A percentile compares a stretch with the other conserved stretches of the same genome.
These are phyloP conservation scores for Suillus sp. DNA, from an alignment of 768 basidiomycete species.

Conservation along the genomic window DNA sequence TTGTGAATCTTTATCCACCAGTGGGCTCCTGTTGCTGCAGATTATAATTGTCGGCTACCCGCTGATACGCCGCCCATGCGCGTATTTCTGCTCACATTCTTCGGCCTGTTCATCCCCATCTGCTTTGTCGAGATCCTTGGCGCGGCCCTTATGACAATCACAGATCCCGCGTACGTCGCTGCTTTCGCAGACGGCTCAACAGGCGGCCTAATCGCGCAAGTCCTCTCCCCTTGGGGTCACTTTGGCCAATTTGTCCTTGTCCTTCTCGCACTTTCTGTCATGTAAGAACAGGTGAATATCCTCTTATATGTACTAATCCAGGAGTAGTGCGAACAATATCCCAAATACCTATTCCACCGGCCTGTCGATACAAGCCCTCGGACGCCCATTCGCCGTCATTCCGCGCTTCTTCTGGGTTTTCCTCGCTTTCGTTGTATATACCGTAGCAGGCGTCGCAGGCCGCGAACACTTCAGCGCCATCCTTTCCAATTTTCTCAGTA, in stretches of 20 bases:
- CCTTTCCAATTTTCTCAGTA: conserved; percentile 44
- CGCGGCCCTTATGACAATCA: conserved; percentile 46
- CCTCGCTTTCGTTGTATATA: conserved; percentile 41
- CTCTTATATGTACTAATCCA: conserved; percentile 10
- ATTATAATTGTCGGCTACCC: conserved; percentile 57
- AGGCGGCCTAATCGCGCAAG: conserved; percentile 46
- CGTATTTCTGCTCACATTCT: conserved; percentile 52
- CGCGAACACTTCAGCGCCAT: conserved; percentile 48
- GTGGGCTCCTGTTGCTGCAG: conserved; percentile 56
- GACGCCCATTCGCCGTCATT: conserved; percentile 43
- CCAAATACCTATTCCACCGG: conserved; percentile 50
- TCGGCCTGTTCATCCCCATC: conserved; percentile 51
- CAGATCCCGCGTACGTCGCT: conserved; percentile 38
- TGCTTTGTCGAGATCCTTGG: conserved; percentile 40
- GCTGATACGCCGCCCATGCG: conserved; percentile 42
- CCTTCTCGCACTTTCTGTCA: conserved; percentile 42
- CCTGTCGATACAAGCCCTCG: conserved; percentile 47
- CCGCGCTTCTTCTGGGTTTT: conserved; percentile 51
- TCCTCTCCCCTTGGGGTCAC: conserved; percentile 47
- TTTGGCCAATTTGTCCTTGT: conserved; percentile 45
- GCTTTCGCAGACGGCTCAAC: conserved; percentile 44
- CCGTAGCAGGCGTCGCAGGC: conserved; percentile 43
- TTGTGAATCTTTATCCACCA: conserved; percentile 10
- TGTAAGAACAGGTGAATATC: conserved; percentile 29
- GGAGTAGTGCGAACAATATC: conserved; percentile 39